These are phyloP conservation scores for Penicillium roqueforti DNA, from an alignment of 495 filamentous ascomycete species.

Conservation along the genomic window DNA sequence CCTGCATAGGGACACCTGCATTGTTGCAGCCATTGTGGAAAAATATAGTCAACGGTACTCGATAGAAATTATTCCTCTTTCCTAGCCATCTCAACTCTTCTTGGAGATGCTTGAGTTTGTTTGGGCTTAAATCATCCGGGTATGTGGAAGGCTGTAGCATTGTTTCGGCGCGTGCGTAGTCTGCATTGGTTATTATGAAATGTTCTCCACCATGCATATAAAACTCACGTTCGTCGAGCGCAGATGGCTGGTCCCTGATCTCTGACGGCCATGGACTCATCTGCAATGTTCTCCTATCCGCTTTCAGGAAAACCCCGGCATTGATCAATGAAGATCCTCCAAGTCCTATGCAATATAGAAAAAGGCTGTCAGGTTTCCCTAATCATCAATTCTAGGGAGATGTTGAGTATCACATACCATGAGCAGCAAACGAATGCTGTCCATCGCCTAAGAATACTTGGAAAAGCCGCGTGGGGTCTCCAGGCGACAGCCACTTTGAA, in stretches of 20 bases:
- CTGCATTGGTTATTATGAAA: slow-evolving; percentile 23
- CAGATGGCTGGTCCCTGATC: slow-evolving; percentile 44
- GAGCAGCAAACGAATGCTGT: slow-evolving; percentile 62
- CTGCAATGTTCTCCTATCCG: slow-evolving; percentile 50
- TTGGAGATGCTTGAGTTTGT: slow-evolving; percentile 54
- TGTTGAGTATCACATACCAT: slow-evolving; percentile 43
- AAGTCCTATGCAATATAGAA: slow-evolving; percentile 41
- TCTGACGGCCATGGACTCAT: slow-evolving; percentile 58
- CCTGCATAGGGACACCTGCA: slow-evolving; percentile 58
- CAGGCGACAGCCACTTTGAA: slow-evolving; percentile 17
- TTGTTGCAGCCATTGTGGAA: slow-evolving; percentile 58
- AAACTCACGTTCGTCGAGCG: slow-evolving; percentile 48
- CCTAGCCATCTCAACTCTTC: slow-evolving; percentile 51
- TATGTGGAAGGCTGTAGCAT: slow-evolving; percentile 59
- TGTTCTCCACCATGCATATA: neutral
- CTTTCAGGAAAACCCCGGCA: slow-evolving; percentile 62
- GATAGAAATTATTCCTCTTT: slow-evolving; percentile 49
- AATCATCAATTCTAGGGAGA: neutral
- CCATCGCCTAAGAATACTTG: slow-evolving; percentile 60
- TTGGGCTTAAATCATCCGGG: slow-evolving; percentile 52
- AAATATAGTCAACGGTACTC: slow-evolving; percentile 57
- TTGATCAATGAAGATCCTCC: slow-evolving; percentile 64
- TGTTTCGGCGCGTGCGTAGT: slow-evolving; percentile 51
- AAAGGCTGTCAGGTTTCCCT: neutral
- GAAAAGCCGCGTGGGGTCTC: slow-evolving; percentile 58